Percentiles rank a stretch among this genome's conserved stretches.
phyloP scores from a whole-genome alignment of 257 asterid genomes.

The Solanum pennellii region DNA sequence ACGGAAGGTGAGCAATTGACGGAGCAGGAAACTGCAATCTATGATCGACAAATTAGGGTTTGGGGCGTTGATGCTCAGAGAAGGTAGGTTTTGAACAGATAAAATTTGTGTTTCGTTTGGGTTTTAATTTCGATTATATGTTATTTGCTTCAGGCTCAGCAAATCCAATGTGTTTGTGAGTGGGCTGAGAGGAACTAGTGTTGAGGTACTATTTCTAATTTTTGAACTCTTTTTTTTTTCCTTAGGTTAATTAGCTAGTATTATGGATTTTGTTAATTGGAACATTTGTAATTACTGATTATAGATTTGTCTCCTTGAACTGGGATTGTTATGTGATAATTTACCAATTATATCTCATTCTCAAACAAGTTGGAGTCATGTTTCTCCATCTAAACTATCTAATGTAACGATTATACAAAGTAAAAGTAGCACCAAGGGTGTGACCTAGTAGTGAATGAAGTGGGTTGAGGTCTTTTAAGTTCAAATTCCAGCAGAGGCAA shows the following conservation, averaged over 20 bases:
- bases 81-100: conserved; percentile 28
- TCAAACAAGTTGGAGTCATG: neutral
- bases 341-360: neutral
- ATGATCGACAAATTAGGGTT: conserved; percentile 98
- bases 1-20: conserved; percentile 67
- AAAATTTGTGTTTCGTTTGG: neutral
- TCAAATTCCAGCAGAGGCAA: neutral
- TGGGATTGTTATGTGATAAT: neutral
- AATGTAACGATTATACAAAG: neutral
- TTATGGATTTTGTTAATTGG: neutral
- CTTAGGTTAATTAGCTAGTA: neutral
- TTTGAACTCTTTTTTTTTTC: neutral
- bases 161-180: conserved; percentile 79
- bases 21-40: conserved; percentile 98
- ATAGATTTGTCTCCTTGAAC: neutral
- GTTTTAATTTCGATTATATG: neutral
- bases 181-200: conserved; percentile 71
- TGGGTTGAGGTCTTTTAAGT: neutral
- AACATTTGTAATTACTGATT: neutral
- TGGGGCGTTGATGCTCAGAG: conserved; percentile 99
- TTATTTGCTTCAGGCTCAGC: conserved; percentile 47
- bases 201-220: conserved; percentile 50
- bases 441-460: neutral
- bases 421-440: neutral
- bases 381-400: neutral